phyloP scores from a whole-genome alignment of 2,329 filamentous ascomycete genomes.

The Biscogniauxia mediterranea region DNA sequence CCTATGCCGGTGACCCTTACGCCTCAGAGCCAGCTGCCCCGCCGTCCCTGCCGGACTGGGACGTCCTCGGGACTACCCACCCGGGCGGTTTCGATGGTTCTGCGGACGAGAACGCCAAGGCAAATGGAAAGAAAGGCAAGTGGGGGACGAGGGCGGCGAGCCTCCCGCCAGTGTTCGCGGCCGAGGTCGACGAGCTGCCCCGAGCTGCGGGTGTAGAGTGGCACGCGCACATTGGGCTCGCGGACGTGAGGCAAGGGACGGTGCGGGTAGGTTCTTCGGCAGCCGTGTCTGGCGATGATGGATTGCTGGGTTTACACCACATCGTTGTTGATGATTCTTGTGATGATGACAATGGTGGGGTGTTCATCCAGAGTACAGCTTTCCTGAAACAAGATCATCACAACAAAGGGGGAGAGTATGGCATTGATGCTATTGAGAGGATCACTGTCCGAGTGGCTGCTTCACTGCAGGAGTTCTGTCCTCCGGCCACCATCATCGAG shows the following conservation, averaged over 20 bases:
- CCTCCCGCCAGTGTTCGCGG: conserved; percentile 68
- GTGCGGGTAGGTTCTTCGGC: conserved; percentile 18
- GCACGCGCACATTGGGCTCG: conserved; percentile 67
- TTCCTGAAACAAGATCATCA: conserved; percentile 3
- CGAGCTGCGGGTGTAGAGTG: conserved; percentile 77
- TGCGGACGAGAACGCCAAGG: conserved; percentile 16
- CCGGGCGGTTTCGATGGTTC: conserved; percentile 9
- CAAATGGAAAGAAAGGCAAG: conserved; percentile 17
- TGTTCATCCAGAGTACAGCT: conserved; percentile 27
- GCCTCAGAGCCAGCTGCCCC: conserved; percentile 23
- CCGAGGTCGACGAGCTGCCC: conserved; percentile 75
- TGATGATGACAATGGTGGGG: conserved; percentile 7
- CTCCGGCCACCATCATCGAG: neutral
- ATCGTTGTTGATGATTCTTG: conserved; percentile 21
- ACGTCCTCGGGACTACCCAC: conserved; percentile 33
- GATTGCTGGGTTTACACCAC: conserved; percentile 22
- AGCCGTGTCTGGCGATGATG: neutral
- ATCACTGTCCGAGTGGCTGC: conserved; percentile 8
- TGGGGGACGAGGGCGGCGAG: conserved; percentile 29
- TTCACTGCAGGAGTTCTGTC: conserved; percentile 10
- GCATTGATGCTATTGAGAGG: conserved; percentile 4
- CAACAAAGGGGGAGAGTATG: neutral
- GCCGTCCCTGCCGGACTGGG: conserved; percentile 50
- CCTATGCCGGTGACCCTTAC: conserved; percentile 32
- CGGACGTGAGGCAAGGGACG: conserved; percentile 29